Evolutionary conservation across 306 rosid species (phyloP).

Genomic region (Mucuna pruriens): DNA sequence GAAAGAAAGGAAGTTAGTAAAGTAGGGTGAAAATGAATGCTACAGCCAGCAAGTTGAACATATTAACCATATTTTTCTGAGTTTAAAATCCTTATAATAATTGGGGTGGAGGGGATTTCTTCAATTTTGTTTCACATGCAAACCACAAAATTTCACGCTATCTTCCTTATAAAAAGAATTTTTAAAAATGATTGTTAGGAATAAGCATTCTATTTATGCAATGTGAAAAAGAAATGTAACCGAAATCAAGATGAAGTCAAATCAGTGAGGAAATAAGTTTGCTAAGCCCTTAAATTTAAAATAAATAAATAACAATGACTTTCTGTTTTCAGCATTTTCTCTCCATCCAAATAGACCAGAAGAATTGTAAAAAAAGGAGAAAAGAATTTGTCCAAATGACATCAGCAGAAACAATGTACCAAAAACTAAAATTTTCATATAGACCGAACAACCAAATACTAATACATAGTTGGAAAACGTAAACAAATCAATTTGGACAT

Average conservation of each 20-base stretch:
- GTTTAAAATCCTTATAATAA: background rate
- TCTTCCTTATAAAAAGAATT: background rate
- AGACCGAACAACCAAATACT: background rate
- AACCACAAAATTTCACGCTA: constrained; percentile 28
- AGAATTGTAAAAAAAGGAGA: background rate
- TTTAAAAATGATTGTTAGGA: background rate
- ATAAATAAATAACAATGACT: background rate
- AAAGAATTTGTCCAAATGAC: constrained; percentile 17
- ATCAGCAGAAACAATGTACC: background rate
- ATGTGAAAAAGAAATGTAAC: background rate
- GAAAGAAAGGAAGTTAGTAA: constrained; percentile 32
- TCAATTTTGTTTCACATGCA: background rate
- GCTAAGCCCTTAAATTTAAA: background rate
- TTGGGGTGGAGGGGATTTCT: background rate
- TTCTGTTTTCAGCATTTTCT: constrained; percentile 19
- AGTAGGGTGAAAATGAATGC: background rate
- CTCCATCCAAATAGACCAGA: constrained; percentile 5
- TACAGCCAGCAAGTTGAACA: constrained; percentile 4
- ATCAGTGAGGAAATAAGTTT: background rate
- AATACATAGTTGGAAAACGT: constrained; percentile 9
- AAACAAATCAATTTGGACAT: constrained; percentile 42
- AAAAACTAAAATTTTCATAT: constrained; percentile 5
- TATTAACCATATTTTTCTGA: background rate
- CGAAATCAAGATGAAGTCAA: constrained; percentile 20
- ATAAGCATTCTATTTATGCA: background rate